phyloP scores from a whole-genome alignment of 768 basidiomycete genomes.

The Tulasnella sp. region DNA sequence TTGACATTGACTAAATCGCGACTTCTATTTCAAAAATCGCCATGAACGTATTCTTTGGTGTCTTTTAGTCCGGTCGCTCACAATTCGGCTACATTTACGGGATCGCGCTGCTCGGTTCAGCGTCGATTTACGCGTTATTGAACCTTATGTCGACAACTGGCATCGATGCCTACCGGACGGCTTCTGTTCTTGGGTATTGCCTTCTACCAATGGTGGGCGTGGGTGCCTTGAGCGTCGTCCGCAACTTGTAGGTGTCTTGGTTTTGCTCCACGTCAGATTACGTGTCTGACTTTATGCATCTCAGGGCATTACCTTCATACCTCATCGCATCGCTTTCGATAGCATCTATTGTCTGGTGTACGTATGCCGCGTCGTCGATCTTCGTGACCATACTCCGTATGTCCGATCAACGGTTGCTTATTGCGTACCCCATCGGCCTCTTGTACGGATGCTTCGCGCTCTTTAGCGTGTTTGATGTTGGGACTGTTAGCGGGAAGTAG shows the following conservation, averaged over 20 bases:
- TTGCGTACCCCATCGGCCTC: conserved; percentile 91
- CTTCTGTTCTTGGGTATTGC: conserved; percentile 93
- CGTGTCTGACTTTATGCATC: background rate
- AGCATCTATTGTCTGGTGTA: conserved; percentile 89
- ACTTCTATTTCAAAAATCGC: background rate
- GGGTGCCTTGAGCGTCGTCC: conserved; percentile 73
- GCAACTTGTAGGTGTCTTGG: conserved; percentile 57
- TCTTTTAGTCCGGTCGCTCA: conserved; percentile 79
- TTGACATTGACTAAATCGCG: background rate
- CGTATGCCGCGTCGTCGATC: conserved; percentile 88
- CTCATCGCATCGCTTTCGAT: conserved; percentile 43
- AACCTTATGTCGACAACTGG: conserved; percentile 94
- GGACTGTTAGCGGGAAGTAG: background rate
- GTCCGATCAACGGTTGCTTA: conserved; percentile 87
- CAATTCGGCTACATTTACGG: conserved; percentile 99
- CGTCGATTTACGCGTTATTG: conserved; percentile 83
- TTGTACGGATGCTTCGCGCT: conserved; percentile 91
- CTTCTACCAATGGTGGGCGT: conserved; percentile 93
- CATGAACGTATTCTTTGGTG: background rate
- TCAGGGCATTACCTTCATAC: background rate
- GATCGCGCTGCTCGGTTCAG: conserved; percentile 86
- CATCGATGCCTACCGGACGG: conserved; percentile 90
- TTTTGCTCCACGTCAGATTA: background rate
- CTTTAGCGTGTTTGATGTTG: conserved; percentile 73
- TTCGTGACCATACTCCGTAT: conserved; percentile 92